phyloP scores from a whole-genome alignment of 2,329 filamentous ascomycete genomes.

The Alternaria conjuncta region DNA sequence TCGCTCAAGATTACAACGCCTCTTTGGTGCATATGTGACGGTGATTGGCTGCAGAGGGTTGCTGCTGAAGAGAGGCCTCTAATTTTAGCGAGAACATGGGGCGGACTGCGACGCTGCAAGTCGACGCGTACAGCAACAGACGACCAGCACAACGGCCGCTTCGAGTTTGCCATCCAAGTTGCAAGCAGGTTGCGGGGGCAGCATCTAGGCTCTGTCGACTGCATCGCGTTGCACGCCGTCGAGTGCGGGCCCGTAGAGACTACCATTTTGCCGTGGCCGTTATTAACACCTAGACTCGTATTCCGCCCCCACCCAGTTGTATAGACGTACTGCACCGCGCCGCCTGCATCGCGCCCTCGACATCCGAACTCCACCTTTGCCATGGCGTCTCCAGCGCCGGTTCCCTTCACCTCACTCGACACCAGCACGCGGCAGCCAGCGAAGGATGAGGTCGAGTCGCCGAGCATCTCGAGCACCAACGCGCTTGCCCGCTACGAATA shows the following conservation, averaged over 20 bases:
- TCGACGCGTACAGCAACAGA: constrained; percentile 18
- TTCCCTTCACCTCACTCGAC: constrained; percentile 52
- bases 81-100: constrained; percentile 26
- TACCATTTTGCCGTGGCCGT: constrained; percentile 39
- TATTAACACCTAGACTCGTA: constrained; percentile 39
- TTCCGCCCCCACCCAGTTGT: constrained; percentile 42
- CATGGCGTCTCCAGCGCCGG: constrained; percentile 45
- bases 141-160: constrained; percentile 17
- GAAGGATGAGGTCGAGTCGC: constrained; percentile 54
- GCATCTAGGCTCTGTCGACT: constrained; percentile 21
- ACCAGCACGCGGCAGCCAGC: constrained; percentile 40
- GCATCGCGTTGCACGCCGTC: constrained; percentile 31
- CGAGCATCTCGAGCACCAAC: constrained; percentile 57
- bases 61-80: constrained; percentile 17
- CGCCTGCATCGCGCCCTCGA: constrained; percentile 35
- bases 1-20: constrained; percentile 26
- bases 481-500: constrained; percentile 89
- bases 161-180: constrained; percentile 17
- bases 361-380: constrained; percentile 28
- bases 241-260: constrained; percentile 36
- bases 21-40: constrained; percentile 18
- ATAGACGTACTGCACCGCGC: constrained; percentile 36
- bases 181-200: constrained; percentile 18
- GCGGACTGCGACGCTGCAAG: constrained; percentile 16
- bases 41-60: constrained; percentile 22